A percentile compares a stretch with the other conserved stretches of the same genome.
These are phyloP conservation scores for Agaricales sp. DNA, from an alignment of 1,284 basidiomycete genomes.

Conservation along the genomic window DNA sequence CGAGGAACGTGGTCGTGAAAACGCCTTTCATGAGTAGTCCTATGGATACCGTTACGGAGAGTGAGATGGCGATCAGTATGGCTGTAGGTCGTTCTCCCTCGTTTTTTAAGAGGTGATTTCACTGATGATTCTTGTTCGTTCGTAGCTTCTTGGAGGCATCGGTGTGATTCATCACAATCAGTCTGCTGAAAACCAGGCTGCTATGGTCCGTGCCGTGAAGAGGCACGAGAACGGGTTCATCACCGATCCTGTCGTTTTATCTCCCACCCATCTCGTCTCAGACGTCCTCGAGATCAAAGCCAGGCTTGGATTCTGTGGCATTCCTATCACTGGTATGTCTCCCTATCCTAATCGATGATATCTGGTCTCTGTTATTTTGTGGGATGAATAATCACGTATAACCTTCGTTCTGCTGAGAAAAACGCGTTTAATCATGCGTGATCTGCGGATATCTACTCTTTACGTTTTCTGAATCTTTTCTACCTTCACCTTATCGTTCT, in stretches of 20 bases:
- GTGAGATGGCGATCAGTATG: slow-evolving; percentile 94
- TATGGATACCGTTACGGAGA: slow-evolving; percentile 99
- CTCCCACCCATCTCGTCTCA: slow-evolving; percentile 70
- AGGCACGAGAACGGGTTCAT: slow-evolving; percentile 99
- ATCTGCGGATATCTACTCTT: slow-evolving; percentile 48
- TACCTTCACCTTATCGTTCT: slow-evolving; percentile 9
- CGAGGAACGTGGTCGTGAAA: slow-evolving; percentile 87
- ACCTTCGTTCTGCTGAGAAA: slow-evolving; percentile 89
- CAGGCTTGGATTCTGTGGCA: slow-evolving; percentile 90
- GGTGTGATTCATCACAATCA: slow-evolving; percentile 99
- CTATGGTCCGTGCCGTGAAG: slow-evolving; percentile 97
- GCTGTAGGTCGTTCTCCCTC: slow-evolving; percentile 46
- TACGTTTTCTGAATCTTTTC: slow-evolving; percentile 24
- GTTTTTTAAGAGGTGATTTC: slow-evolving; percentile 13
- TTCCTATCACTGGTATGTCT: slow-evolving; percentile 89
- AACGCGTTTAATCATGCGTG: slow-evolving; percentile 49
- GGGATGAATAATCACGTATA: slow-evolving; percentile 43
- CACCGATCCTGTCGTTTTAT: slow-evolving; percentile 84
- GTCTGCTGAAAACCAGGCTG: slow-evolving; percentile 78
- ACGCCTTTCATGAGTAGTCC: slow-evolving; percentile 97
- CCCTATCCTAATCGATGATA: not conserved
- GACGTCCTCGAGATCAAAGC: slow-evolving; percentile 94
- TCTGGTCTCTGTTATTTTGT: slow-evolving; percentile 9
- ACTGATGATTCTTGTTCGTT: slow-evolving; percentile 12
- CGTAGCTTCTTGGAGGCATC: slow-evolving; percentile 82